Base-by-base conservation (phyloP, 2,329 filamentous ascomycete species). In the Colletotrichum falcatum region DNA sequence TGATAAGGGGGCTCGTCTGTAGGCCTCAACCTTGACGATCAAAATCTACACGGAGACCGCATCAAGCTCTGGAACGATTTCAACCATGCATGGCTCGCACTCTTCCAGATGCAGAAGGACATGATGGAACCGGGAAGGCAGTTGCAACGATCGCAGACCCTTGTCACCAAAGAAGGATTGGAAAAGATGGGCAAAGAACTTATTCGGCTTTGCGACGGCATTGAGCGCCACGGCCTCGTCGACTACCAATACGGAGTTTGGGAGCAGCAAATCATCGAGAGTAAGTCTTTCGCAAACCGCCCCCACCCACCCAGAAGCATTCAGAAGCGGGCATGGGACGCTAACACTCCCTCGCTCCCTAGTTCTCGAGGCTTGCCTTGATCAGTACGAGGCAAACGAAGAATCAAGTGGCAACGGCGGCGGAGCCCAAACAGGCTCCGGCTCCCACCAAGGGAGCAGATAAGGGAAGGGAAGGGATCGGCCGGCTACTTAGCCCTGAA, bases 191-290 rank as follows among this genome's bases (percentile, higher is more conserved):
- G 93, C 16, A 91, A 92, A 65, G 92, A 97, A 76, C 82, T 99
- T 37, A 88, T 97, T 66, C 88, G 90, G 61, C 85, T 97, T 61
- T 97, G 95, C 78, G 94, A 98, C 78, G 89, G 89, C 61, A 88
- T 98, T 72, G 95, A 98, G 80, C 91, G 92, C 74, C 91, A 97
- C 78, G 96, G 96, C n/a, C 84, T 99, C 58, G 94, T 99, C 14
- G 96, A 99, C 82, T 99, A 98, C 79, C 92, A 98, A 77, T 97
- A 97, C 83, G 96, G 96, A 11, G 93, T 98, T 33, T 97, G 94
- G 89, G 96, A 98, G 81, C 95, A 98, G 78, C 90, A 93, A 77
- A 98, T 98, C 75, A 89, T 96, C 75, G 88, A 89, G 69, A 87
- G 95, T 97, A 85, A 82, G 93, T 86, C 30, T 44, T 6, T 28